Percentiles rank a stretch among this genome's conserved stretches.
phyloP scores from a whole-genome alignment of 805 yeast species.

The Saccharomyces jurei region DNA sequence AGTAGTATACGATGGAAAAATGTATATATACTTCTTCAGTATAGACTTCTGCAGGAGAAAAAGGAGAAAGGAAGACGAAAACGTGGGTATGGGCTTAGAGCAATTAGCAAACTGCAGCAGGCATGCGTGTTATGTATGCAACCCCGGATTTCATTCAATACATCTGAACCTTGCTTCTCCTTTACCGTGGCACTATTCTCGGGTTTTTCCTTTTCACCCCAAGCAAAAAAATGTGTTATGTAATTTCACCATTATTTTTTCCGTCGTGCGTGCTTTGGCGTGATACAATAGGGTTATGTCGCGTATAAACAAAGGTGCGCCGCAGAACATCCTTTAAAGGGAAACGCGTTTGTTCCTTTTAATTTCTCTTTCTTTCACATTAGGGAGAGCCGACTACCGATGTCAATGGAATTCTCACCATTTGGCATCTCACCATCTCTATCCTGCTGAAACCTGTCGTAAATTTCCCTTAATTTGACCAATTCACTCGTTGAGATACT shows the following conservation, averaged over 20 bases:
- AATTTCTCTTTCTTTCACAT: constrained; percentile 37
- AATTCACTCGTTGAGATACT: constrained; percentile 74
- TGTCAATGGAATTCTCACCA: constrained; percentile 69
- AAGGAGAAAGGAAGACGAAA: neutral
- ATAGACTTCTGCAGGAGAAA: neutral
- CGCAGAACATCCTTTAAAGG: neutral
- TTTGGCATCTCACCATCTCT: constrained; percentile 85
- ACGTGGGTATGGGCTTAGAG: neutral
- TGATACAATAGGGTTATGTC: neutral
- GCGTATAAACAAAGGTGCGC: neutral
- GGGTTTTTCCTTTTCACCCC: neutral
- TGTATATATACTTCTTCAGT: neutral
- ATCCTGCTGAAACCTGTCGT: constrained; percentile 62
- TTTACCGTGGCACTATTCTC: neutral
- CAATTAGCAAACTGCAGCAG: neutral
- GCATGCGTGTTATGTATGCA: neutral
- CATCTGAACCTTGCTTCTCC: neutral
- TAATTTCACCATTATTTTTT: neutral
- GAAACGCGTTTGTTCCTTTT: constrained; percentile 9
- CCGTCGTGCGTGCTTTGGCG: neutral
- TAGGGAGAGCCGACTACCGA: constrained; percentile 79
- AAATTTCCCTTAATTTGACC: constrained; percentile 52
- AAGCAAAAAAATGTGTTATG: neutral
- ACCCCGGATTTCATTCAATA: neutral
- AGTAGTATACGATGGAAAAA: neutral